Conservation (phyloP, 1,139 yeast genomes). For the Yamadazyma sp. region DNA sequence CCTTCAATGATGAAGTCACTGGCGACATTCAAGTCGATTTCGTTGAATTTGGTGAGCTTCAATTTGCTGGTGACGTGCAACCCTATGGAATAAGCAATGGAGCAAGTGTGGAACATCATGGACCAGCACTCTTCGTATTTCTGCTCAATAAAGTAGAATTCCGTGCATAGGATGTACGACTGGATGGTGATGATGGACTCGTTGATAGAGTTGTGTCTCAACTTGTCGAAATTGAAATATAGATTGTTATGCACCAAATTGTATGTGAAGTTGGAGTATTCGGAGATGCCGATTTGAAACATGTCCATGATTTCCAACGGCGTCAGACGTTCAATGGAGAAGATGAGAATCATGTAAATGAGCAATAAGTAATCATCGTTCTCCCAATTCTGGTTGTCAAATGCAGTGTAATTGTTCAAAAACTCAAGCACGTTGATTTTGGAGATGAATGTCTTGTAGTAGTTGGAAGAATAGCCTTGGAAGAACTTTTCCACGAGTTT, state of each 20-base stretch:
- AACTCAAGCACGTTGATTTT: slow-evolving; percentile 27
- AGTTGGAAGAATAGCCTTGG: slow-evolving; percentile 22
- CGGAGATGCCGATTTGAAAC: slow-evolving; percentile 26
- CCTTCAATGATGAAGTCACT: slow-evolving; percentile 10
- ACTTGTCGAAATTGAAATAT: slow-evolving; percentile 36
- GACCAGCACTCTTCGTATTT: slow-evolving; percentile 52
- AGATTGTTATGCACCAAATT: slow-evolving; percentile 31
- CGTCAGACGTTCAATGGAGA: slow-evolving; percentile 39
- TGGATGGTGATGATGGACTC: slow-evolving; percentile 50
- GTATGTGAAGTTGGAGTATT: slow-evolving; percentile 20
- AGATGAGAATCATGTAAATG: slow-evolving; percentile 43
- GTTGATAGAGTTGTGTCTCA: slow-evolving; percentile 46
- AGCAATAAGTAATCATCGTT: slow-evolving; percentile 51
- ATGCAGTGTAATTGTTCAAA: slow-evolving; percentile 26
- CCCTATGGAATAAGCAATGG: slow-evolving; percentile 52
- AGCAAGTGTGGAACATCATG: slow-evolving; percentile 48
- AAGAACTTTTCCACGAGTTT: slow-evolving; percentile 36
- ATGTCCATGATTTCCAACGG: slow-evolving; percentile 30
- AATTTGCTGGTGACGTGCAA: slow-evolving; percentile 45
- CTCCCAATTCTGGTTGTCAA: slow-evolving; percentile 45
- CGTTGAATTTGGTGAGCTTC: slow-evolving; percentile 17
- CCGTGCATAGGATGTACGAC: slow-evolving; percentile 51
- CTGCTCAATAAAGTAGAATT: slow-evolving; percentile 49
- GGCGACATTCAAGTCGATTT: slow-evolving; percentile 13
- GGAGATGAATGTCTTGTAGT: slow-evolving; percentile 35